phyloP scores from a whole-genome alignment of 2,329 filamentous ascomycete genomes.

The Thyridium curvatum region DNA sequence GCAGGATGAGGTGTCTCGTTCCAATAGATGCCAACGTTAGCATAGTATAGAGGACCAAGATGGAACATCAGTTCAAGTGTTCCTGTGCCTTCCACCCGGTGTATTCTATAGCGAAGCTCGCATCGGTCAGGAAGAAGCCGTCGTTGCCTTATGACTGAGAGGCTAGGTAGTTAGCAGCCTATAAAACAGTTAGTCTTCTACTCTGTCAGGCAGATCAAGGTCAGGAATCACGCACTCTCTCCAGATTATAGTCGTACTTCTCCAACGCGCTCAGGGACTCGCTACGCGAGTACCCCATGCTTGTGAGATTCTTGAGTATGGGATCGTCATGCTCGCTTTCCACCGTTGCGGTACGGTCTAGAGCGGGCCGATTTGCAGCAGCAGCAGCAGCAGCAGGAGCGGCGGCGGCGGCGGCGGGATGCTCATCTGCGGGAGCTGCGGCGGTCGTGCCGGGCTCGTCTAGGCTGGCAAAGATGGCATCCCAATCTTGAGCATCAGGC shows the following conservation, averaged over 20 bases:
- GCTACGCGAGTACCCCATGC: conserved; percentile 77
- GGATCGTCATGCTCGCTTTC: conserved; percentile 83
- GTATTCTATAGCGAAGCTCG: too few relatives aligned
- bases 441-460: conserved; percentile 42
- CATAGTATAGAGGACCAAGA: neutral
- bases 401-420: conserved; percentile 10
- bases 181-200: conserved; percentile 1
- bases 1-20: too few relatives aligned
- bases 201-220: neutral
- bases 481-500: conserved; percentile 72
- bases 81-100: too few relatives aligned
- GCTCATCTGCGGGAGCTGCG: conserved; percentile 19
- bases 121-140: too few relatives aligned
- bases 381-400: conserved; percentile 29
- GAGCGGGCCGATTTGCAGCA: too few relatives aligned
- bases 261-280: conserved; percentile 77
- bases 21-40: too few relatives aligned
- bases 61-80: neutral
- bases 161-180: conserved; percentile 51
- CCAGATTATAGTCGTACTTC: conserved; percentile 93
- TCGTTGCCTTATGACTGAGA: conserved; percentile 49
- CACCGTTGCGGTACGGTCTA: conserved; percentile 57
- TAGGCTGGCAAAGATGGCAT: conserved; percentile 82
- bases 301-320: conserved; percentile 80
- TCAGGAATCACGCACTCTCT: conserved; percentile 60